Evolutionary conservation across 192 early-diverging fungal genomes (phyloP).

Genomic region (Helicostylum pulchrum): DNA sequence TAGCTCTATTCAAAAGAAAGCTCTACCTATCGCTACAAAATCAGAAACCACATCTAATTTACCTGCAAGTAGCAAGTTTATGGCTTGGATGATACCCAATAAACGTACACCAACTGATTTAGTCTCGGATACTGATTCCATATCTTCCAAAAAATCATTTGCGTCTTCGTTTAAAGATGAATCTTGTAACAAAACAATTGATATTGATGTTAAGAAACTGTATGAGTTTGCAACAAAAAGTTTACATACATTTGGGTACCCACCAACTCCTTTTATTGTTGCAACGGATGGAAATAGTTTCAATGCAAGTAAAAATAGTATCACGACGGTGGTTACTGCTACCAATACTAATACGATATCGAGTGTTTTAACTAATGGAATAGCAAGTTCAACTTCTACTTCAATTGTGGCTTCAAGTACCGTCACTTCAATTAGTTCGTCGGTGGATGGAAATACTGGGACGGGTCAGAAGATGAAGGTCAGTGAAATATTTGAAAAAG

Average conservation of each 20-base stretch:
- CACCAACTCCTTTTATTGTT: too few species aligned
- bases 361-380: too few species aligned
- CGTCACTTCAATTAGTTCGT: too few species aligned
- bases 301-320: too few species aligned
- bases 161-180: background rate
- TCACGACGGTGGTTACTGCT: too few species aligned
- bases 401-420: too few species aligned
- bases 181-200: background rate
- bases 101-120: background rate
- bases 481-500: too few species aligned
- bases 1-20: background rate
- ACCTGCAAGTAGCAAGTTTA: constrained; percentile 6
- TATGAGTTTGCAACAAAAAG: constrained; percentile 29
- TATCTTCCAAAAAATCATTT: background rate
- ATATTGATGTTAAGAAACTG: constrained; percentile 25
- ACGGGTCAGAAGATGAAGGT: too few species aligned
- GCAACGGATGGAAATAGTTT: too few species aligned
- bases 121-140: background rate
- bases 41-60: background rate
- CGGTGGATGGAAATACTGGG: too few species aligned
- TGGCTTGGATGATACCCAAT: constrained; percentile 17
- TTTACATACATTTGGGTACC: background rate
- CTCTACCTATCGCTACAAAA: background rate
- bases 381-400: too few species aligned
- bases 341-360: too few species aligned